Evolutionary conservation across 2,329 filamentous ascomycete genomes (phyloP), one percentile per base, ranked within the genome.

Genomic region (Shiraia bambusicola): DNA sequence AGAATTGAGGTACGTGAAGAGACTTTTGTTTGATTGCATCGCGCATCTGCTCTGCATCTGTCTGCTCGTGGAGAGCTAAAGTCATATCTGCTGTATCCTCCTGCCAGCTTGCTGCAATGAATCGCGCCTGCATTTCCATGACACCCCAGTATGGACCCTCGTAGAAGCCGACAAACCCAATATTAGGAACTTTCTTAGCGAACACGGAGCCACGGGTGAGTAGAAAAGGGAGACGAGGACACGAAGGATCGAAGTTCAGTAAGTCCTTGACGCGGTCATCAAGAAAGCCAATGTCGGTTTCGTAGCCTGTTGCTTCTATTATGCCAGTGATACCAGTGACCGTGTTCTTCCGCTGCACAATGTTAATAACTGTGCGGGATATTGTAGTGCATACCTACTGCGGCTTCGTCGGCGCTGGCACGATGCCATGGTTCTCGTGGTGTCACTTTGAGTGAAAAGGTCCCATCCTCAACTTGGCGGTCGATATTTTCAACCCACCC

Each of bases 151-250:
- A 93, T 0, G 88, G 87, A 0, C 86, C 86, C 47, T 88, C 79
- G 60, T 94, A 94, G 67, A 90, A 89, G 0, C 88, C 88, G 1
- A 93, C 83, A 56, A 93, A 91, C 0, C 86, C 87, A 0, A 93
- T 69, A 5, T 78, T 79, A 0, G 83, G 78, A 0, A 90, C 66
- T 0, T 74, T 69, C 0, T 78, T 76, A 43, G 84, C 80, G 40
- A 83, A 73, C 11, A 83, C 83, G 1, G 79, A 80, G 50, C 87
- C 83, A 35, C 85, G 83, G 34, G 86, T 83, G 15, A 84, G 81
- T 1, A 93, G 72, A n/a, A 63, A 49, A 1, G 65, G 65, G 16
- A 69, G 49, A 13, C 63, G n/a, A 84, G 75, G 34, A 77, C 76
- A 12, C 71, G 63, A 45, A 81, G 78, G 65, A 2, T 81, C 79